phyloP scores from a whole-genome alignment of 208 protist species.

The Balamuthia mandrillaris region DNA sequence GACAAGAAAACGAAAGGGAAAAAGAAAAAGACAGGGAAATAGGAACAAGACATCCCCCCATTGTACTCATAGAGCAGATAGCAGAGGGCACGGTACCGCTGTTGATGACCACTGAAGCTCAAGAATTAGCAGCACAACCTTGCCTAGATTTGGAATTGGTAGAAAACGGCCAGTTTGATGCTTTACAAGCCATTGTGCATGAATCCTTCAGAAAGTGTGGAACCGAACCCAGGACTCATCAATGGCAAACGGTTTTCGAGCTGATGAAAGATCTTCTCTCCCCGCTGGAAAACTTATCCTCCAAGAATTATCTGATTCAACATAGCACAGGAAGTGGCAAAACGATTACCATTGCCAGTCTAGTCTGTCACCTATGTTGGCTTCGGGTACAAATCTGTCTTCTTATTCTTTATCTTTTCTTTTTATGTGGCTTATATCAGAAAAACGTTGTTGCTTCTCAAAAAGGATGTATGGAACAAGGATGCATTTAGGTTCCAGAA shows the following conservation, averaged over 20 bases:
- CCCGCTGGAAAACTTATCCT: not conserved
- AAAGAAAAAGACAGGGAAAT: not conserved
- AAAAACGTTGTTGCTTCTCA: not conserved
- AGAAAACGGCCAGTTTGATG: constrained; percentile 20
- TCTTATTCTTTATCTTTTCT: not conserved
- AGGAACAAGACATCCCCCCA: too few species aligned
- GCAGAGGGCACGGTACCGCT: too few species aligned
- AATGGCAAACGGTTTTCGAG: not conserved
- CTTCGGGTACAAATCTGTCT: not conserved
- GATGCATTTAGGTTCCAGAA: constrained; percentile 1
- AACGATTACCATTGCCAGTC: constrained; percentile 28
- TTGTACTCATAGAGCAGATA: too few species aligned
- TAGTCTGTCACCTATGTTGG: not conserved
- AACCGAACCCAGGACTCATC: constrained; percentile 1
- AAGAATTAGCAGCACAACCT: not conserved
- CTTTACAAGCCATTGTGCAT: not conserved
- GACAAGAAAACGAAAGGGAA: not conserved
- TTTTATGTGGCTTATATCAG: not conserved
- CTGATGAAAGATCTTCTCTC: constrained; percentile 7
- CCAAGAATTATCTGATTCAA: constrained; percentile 26
- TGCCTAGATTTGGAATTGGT: constrained; percentile 23
- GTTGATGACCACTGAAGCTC: not conserved
- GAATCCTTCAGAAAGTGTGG: not conserved
- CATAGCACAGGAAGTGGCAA: constrained; percentile 32
- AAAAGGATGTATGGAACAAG: constrained; percentile 15